phyloP scores from a whole-genome alignment of 192 early-diverging fungal species.

The Glomus cerebriforme region DNA sequence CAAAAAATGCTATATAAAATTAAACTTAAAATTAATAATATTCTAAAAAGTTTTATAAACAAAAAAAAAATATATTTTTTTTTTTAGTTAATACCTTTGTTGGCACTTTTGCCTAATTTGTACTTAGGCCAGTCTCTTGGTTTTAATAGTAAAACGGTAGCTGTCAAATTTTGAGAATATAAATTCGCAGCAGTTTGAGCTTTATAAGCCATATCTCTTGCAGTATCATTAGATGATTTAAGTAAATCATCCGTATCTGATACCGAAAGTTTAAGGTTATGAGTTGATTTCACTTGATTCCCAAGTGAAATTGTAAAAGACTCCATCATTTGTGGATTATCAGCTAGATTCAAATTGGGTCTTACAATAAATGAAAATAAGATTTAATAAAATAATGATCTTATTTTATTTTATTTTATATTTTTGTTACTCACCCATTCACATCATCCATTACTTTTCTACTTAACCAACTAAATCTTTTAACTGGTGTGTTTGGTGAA shows the following conservation, averaged over 20 bases:
- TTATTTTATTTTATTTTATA: too few species aligned
- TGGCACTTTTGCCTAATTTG: constrained; percentile 51
- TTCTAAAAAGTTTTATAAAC: not conserved
- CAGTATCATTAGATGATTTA: constrained; percentile 39
- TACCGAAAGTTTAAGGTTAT: constrained; percentile 65
- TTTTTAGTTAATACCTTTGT: constrained; percentile 54
- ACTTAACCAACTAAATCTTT: not conserved
- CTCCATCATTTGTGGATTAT: constrained; percentile 57
- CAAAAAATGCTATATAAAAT: constrained; percentile 53
- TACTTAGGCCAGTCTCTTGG: constrained; percentile 57
- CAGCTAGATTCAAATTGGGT: not conserved
- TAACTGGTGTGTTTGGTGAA: not conserved
- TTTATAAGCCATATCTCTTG: constrained; percentile 59
- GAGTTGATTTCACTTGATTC: constrained; percentile 74
- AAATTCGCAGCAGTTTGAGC: constrained; percentile 69
- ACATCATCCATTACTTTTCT: not conserved
- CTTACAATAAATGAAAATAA: not conserved
- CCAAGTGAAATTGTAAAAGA: constrained; percentile 73
- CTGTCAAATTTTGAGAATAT: constrained; percentile 64
- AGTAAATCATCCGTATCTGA: constrained; percentile 53
- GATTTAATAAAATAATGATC: not conserved
- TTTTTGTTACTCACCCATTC: not conserved
- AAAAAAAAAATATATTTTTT: not conserved
- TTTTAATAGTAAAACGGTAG: constrained; percentile 53
- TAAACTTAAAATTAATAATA: not conserved